A percentile compares a stretch with the other conserved stretches of the same genome.
These are phyloP conservation scores for Mycena vulgaris DNA, from an alignment of 768 basidiomycete genomes.

Conservation along the genomic window DNA sequence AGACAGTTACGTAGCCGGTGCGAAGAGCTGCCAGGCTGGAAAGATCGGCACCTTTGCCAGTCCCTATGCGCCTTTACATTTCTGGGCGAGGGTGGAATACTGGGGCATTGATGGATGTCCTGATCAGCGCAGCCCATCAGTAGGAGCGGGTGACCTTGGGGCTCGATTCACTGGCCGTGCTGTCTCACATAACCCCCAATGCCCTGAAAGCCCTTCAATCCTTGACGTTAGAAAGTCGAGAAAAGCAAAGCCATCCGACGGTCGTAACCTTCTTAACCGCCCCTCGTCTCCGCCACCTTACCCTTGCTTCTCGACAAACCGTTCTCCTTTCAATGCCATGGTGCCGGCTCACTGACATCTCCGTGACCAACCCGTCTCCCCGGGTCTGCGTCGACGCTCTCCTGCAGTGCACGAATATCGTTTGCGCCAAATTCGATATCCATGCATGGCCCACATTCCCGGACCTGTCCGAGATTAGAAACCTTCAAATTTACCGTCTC, in stretches of 20 bases:
- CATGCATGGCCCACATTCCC: neutral
- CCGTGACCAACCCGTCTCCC: neutral
- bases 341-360: slow-evolving; percentile 14
- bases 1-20: neutral
- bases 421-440: neutral
- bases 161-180: neutral
- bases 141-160: neutral
- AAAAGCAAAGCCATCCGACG: neutral
- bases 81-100: neutral
- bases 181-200: neutral
- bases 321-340: slow-evolving; percentile 18
- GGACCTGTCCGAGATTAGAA: neutral
- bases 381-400: slow-evolving; percentile 14
- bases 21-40: slow-evolving; percentile 20
- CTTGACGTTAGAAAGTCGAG: neutral
- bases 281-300: neutral
- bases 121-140: neutral
- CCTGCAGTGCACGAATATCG: slow-evolving; percentile 13
- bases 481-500: neutral
- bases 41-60: slow-evolving; percentile 20
- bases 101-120: neutral
- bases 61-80: neutral
- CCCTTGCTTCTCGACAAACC: neutral
- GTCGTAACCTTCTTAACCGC: neutral
- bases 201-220: neutral